A percentile compares a stretch with the other conserved stretches of the same genome.
These are phyloP conservation scores for Gamsiella multidivaricata DNA, from an alignment of 192 early-diverging fungal genomes.

Conservation along the genomic window DNA sequence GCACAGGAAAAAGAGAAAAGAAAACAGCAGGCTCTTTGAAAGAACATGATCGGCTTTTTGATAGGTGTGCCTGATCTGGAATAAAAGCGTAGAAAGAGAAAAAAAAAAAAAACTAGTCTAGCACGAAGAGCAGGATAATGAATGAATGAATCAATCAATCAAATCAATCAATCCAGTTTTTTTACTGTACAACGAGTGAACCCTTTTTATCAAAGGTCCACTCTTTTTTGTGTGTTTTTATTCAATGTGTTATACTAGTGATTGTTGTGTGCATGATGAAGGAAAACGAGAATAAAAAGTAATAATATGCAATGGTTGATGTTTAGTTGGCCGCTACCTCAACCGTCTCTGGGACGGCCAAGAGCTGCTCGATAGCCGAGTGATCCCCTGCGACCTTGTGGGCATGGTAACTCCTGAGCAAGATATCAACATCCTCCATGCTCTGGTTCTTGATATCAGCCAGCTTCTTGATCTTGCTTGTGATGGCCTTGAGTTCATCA, in stretches of 20 bases:
- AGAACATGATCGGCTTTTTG: no score
- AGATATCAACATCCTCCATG: constrained; percentile 93
- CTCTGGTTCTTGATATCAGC: constrained; percentile 93
- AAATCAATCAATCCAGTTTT: no score
- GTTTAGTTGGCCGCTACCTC: constrained; percentile 21
- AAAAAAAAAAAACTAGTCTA: neutral
- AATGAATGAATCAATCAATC: no score
- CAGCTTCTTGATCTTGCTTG: constrained; percentile 93
- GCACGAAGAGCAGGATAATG: neutral
- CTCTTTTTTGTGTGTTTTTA: constrained; percentile 23
- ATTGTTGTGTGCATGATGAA: neutral
- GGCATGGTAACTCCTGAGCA: constrained; percentile 81
- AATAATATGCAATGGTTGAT: neutral
- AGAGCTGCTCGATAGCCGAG: constrained; percentile 40
- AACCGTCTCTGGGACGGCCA: constrained; percentile 23
- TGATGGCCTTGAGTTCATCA: constrained; percentile 91
- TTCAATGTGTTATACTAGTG: constrained; percentile 14
- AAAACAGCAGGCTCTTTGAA: no score
- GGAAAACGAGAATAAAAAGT: neutral
- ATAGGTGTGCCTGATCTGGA: no score
- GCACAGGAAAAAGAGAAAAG: no score
- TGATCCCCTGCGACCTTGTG: constrained; percentile 71
- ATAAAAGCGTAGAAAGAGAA: no score
- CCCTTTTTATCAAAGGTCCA: neutral
- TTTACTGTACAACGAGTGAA: neutral